Evolutionary conservation across 148 eudicot genomes (phyloP), one percentile per base, ranked within the genome.

Genomic region (Heliamphora exappendiculata): DNA sequence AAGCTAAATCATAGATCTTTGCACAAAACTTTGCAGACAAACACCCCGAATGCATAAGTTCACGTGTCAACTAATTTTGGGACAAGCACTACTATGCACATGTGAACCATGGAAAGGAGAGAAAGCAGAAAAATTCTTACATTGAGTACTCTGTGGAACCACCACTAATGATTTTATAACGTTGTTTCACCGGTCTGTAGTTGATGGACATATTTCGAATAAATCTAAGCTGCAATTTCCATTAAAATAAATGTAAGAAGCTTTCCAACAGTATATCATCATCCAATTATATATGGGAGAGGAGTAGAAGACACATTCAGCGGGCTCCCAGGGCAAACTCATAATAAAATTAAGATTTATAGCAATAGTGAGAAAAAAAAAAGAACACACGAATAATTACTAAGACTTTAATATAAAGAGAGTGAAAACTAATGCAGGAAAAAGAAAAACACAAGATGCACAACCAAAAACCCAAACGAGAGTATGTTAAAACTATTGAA

Each of bases 141-240:
- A 44, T 34, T 53, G 74, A 53, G 41, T 24, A 55, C 63, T 44
- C 59, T 24, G 20, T 74, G 76, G 78, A 67, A 54, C 37, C 31
- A 67, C 49, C 57, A 17, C 74, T 31, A 28, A 29, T 53, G 67
- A 44, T 63, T 70, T 76, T 51, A 4, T 80, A 44, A 73, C 14
- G 13, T 64, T 70, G 75, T 76, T 76, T 81, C 31, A 45, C 12
- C 31, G 81, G 79, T 76, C 71, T 51, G 54, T 73, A 76, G 73
- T 80, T 83, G 22, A 85, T 70, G 26, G 85, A 74, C 79, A 82
- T 59, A 75, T 82, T 78, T 49, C 77, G 81, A 64, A 79, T 53
- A 68, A 85, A 85, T 36, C 66, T 67, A 75, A 85, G 83, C 87
- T 85, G 87, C 77, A 77, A 22, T 17, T 44, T 31, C 62, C 31